Conservation (phyloP, 352 stramenopile species). For the Phytophthora uliginosa region DNA sequence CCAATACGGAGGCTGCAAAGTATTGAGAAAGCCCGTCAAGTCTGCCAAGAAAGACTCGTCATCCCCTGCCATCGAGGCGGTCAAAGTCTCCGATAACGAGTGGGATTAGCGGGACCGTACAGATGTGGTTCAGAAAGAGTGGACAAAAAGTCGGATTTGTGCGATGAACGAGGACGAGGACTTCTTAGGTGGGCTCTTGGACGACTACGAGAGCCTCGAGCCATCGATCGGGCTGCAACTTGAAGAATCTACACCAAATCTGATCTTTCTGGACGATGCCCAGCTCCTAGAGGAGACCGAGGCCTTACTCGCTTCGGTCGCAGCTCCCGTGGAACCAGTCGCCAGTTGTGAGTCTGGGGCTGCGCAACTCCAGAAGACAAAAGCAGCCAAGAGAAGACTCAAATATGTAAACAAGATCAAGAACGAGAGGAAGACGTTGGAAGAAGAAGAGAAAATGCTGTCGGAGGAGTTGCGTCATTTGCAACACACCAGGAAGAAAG, state of each 20-base stretch:
- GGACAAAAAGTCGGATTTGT: neutral
- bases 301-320: slow-evolving; percentile 2
- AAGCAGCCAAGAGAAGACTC: slow-evolving; percentile 28
- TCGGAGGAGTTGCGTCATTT: slow-evolving; percentile 21
- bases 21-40: slow-evolving; percentile 12
- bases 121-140: neutral
- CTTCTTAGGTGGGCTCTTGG: neutral
- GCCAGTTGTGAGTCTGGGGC: neutral
- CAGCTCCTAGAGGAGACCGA: slow-evolving; percentile 30
- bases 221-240: neutral
- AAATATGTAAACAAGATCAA: slow-evolving; percentile 40
- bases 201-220: neutral
- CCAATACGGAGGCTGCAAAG: neutral
- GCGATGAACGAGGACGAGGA: neutral
- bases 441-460: slow-evolving; percentile 21
- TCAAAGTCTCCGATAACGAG: neutral
- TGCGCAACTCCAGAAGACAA: neutral
- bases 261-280: slow-evolving; percentile 14
- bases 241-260: neutral
- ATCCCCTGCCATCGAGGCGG: neutral
- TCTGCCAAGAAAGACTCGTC: slow-evolving; percentile 20
- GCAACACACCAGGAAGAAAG: slow-evolving; percentile 15
- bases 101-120: neutral
- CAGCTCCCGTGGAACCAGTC: neutral
- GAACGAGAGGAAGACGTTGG: slow-evolving; percentile 34